A percentile compares a stretch with the other conserved stretches of the same genome.
phyloP scores from a whole-genome alignment of 2,329 filamentous ascomycete genomes.

The Geoglossum cookeanum region DNA sequence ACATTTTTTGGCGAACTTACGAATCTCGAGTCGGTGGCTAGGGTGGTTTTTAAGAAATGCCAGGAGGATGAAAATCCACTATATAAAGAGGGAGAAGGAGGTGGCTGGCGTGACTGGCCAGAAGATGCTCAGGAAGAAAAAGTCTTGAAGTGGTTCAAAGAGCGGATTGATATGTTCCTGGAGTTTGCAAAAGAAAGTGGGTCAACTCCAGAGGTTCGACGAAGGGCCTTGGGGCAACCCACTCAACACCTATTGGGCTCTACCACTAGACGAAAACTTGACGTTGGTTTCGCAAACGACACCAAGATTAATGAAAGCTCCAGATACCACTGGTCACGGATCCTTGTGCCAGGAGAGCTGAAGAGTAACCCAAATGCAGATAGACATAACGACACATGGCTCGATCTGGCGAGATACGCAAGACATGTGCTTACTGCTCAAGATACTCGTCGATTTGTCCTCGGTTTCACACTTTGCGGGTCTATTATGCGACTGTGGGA shows the following conservation, averaged over 20 bases:
- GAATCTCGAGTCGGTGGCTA: constrained; percentile 1
- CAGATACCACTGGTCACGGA: neutral
- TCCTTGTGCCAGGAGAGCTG: constrained; percentile 3
- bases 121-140: neutral
- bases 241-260: constrained; percentile 14
- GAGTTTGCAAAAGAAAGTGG: neutral
- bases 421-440: constrained; percentile 25
- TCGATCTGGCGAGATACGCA: constrained; percentile 25
- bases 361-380: neutral
- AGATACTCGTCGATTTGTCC: constrained; percentile 10
- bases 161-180: neutral
- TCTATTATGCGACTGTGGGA: constrained; percentile 27
- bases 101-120: constrained; percentile 3
- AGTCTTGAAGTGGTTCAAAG: neutral
- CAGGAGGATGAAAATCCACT: too few relatives aligned
- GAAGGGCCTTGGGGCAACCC: neutral
- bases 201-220: neutral
- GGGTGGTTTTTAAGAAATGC: neutral
- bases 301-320: constrained; percentile 7
- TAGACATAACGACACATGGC: neutral
- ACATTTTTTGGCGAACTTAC: constrained; percentile 3
- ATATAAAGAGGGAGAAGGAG: too few relatives aligned
- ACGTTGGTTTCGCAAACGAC: constrained; percentile 18
- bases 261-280: constrained; percentile 17
- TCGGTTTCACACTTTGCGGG: constrained; percentile 30